These are phyloP conservation scores for Phaeosphaeria sp. DNA, from an alignment of 2,329 filamentous ascomycete species.

Conservation along the genomic window DNA sequence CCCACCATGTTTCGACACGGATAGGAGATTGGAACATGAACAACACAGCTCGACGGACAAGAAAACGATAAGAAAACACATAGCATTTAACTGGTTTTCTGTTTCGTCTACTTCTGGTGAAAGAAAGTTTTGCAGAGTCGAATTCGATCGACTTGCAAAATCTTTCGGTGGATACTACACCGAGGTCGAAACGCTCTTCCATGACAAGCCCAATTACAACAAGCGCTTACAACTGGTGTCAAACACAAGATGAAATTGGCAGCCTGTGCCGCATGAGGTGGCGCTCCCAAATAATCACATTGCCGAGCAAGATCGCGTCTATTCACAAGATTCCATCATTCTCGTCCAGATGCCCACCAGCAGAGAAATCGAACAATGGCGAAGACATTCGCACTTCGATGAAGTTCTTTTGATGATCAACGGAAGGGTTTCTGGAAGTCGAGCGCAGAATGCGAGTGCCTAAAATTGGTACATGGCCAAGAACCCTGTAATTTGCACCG, in stretches of 20 bases:
- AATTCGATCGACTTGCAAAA: too few species aligned
- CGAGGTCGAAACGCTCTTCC: background rate
- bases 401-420: background rate
- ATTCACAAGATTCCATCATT: background rate
- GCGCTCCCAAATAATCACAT: background rate
- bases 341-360: background rate
- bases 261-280: background rate
- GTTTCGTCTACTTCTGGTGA: too few species aligned
- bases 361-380: background rate
- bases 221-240: constrained; percentile 1
- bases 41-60: background rate
- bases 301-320: too few species aligned
- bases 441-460: too few species aligned
- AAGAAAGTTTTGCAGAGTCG: too few species aligned
- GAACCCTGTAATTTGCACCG: constrained; percentile 29
- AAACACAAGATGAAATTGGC: constrained; percentile 1
- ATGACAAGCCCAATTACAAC: constrained; percentile 3
- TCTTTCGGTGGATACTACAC: background rate
- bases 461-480: constrained; percentile 3
- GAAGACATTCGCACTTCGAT: background rate
- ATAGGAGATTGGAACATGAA: background rate
- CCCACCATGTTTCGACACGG: constrained; percentile 21
- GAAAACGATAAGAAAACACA: background rate
- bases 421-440: background rate
- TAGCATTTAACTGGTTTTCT: too few species aligned